These are phyloP conservation scores for Smittium mucronatum DNA, from an alignment of 371 early-diverging fungal genomes.

Conservation along the genomic window DNA sequence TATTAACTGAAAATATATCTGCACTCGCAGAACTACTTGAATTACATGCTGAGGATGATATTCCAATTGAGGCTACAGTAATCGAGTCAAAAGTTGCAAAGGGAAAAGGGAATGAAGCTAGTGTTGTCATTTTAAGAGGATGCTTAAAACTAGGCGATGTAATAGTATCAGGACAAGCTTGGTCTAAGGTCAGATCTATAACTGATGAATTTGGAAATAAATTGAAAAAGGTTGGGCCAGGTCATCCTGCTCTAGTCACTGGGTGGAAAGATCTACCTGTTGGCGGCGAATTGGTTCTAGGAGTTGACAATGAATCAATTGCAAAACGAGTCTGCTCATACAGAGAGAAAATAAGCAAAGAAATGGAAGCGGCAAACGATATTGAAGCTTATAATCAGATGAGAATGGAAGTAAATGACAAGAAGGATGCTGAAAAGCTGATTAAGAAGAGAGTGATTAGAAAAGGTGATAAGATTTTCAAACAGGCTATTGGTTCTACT, in stretches of 20 bases:
- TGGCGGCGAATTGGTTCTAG: conserved; percentile 79
- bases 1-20: conserved; percentile 75
- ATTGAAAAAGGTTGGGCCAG: conserved; percentile 70
- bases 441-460: conserved; percentile 50
- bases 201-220: conserved; percentile 57
- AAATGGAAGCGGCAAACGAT: conserved; percentile 46
- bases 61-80: conserved; percentile 64
- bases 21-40: conserved; percentile 76
- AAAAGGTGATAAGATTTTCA: conserved; percentile 39
- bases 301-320: conserved; percentile 49
- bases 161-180: conserved; percentile 70
- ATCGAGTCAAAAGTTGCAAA: conserved; percentile 80
- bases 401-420: conserved; percentile 41
- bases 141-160: conserved; percentile 60
- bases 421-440: conserved; percentile 50
- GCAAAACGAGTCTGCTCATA: conserved; percentile 67
- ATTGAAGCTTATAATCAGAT: conserved; percentile 67
- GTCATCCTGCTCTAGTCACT: conserved; percentile 71
- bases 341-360: conserved; percentile 45
- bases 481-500: conserved; percentile 25
- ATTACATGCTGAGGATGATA: conserved; percentile 61
- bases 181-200: conserved; percentile 80
- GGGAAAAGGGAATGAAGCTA: conserved; percentile 73
- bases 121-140: conserved; percentile 75
- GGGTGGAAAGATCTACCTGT: conserved; percentile 89